A percentile compares a stretch with the other conserved stretches of the same genome.
phyloP scores from a whole-genome alignment of 2,329 filamentous ascomycete species.

The Coleophoma crateriformis region DNA sequence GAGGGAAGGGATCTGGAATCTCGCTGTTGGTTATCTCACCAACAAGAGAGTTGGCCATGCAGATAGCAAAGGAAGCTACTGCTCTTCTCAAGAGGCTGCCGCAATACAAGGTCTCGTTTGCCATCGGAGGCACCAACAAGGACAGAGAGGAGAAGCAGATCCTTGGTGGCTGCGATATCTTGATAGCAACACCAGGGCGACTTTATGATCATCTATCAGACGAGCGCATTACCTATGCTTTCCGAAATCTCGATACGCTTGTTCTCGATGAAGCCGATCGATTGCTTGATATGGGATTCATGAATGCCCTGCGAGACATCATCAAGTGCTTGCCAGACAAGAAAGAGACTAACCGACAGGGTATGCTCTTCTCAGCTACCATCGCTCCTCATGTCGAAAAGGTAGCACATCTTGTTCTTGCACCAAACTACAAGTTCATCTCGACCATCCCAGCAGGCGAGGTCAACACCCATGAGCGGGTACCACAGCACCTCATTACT shows the following conservation, averaged over 20 bases:
- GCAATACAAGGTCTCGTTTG: conserved; percentile 54
- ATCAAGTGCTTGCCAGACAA: conserved; percentile 56
- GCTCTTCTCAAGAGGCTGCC: conserved; percentile 22
- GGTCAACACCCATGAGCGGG: conserved; percentile 73
- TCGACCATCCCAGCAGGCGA: conserved; percentile 84
- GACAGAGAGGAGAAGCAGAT: conserved; percentile 59
- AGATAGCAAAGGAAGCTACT: conserved; percentile 74
- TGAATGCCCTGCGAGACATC: conserved; percentile 59
- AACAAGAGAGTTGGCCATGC: conserved; percentile 74
- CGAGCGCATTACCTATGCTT: conserved; percentile 29
- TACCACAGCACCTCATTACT: conserved; percentile 73
- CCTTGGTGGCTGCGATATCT: conserved; percentile 74
- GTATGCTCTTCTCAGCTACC: conserved; percentile 88
- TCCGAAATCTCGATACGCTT: conserved; percentile 72
- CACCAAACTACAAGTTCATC: conserved; percentile 76
- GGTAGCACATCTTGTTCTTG: conserved; percentile 75
- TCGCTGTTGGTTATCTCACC: conserved; percentile 71
- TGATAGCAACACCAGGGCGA: conserved; percentile 87
- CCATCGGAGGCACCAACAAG: conserved; percentile 92
- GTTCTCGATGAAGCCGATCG: conserved; percentile 97
- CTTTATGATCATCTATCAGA: conserved; percentile 70
- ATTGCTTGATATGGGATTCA: conserved; percentile 93
- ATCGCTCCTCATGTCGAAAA: conserved; percentile 78
- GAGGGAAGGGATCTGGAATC: conserved; percentile 45
- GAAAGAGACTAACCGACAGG: conserved; percentile 28